Conservation (phyloP, 2,329 filamentous ascomycete genomes). For the Cladorrhinum sp. region DNA sequence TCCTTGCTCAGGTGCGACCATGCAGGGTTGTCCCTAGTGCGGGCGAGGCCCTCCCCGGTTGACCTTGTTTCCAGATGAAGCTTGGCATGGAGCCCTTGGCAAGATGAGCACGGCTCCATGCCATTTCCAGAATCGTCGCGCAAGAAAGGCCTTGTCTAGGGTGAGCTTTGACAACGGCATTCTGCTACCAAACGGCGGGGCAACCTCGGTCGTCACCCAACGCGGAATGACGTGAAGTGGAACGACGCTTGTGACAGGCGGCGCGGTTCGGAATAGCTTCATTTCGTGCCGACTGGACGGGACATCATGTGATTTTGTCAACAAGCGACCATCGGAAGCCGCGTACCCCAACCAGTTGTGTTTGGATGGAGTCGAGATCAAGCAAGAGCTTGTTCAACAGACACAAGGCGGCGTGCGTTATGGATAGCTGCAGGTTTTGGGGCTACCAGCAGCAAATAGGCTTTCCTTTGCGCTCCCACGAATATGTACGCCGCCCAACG, state of each 20-base stretch:
- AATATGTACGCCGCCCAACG: constrained; percentile 23
- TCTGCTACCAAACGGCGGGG: background rate
- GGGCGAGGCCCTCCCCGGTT: constrained; percentile 4
- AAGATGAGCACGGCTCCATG: background rate
- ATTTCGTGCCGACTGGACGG: background rate
- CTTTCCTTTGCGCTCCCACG: constrained; percentile 16
- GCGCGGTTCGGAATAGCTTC: background rate
- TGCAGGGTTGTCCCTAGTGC: constrained; percentile 6
- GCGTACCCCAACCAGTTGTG: background rate
- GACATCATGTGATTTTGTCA: background rate
- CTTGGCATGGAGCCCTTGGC: constrained; percentile 7
- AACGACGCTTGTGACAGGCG: background rate
- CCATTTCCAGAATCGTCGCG: constrained; percentile 18
- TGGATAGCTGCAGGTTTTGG: constrained; percentile 18
- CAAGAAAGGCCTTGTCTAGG: background rate
- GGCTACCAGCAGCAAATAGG: constrained; percentile 20
- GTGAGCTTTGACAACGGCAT: background rate
- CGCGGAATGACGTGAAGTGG: background rate
- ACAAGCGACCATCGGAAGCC: background rate
- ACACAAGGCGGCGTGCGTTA: background rate
- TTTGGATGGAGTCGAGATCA: background rate
- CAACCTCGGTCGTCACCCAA: background rate
- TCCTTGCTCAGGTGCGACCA: background rate
- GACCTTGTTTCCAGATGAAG: constrained; percentile 8
- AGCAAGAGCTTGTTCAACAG: background rate